A percentile compares a stretch with the other conserved stretches of the same genome.
phyloP scores from a whole-genome alignment of 73 alveolate species.

The Stentor roeselii region DNA sequence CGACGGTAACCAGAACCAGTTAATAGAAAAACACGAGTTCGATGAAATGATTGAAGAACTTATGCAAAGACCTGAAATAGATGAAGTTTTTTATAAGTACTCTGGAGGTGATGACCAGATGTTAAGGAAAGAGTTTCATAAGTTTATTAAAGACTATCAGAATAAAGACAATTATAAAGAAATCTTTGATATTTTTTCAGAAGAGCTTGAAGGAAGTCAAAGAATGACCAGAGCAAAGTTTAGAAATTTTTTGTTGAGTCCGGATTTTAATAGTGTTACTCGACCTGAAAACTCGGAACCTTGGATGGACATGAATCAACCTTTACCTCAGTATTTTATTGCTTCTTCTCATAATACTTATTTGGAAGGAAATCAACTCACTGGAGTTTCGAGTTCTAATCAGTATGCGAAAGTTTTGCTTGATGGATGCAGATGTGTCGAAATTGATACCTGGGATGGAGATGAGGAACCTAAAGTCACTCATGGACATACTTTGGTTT shows the following conservation, averaged over 20 bases:
- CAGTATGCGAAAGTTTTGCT: conserved; percentile 75
- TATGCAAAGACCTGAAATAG: conserved; percentile 67
- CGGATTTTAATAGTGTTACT: conserved; percentile 47
- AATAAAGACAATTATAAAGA: background rate
- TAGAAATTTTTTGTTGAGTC: conserved; percentile 52
- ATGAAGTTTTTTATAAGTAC: conserved; percentile 60
- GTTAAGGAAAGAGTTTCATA: background rate
- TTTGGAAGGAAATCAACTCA: conserved; percentile 78
- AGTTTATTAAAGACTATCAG: background rate
- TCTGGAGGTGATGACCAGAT: background rate
- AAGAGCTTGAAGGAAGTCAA: background rate
- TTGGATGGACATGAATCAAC: conserved; percentile 84
- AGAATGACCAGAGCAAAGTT: conserved; percentile 19
- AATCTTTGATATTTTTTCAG: background rate
- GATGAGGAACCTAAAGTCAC: conserved; percentile 89
- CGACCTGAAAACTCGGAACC: conserved; percentile 50
- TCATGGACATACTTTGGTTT: conserved; percentile 87
- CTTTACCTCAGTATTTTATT: conserved; percentile 79
- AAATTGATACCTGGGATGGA: conserved; percentile 93
- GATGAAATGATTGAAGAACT: conserved; percentile 60
- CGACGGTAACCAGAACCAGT: conserved; percentile 53
- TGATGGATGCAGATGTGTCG: conserved; percentile 91
- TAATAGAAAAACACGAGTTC: conserved; percentile 66
- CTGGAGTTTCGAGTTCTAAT: conserved; percentile 76
- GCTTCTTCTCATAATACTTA: conserved; percentile 93